A percentile compares a stretch with the other conserved stretches of the same genome.
phyloP scores from a whole-genome alignment of 2,329 filamentous ascomycete genomes.

The Pyrenochaeta sp. region DNA sequence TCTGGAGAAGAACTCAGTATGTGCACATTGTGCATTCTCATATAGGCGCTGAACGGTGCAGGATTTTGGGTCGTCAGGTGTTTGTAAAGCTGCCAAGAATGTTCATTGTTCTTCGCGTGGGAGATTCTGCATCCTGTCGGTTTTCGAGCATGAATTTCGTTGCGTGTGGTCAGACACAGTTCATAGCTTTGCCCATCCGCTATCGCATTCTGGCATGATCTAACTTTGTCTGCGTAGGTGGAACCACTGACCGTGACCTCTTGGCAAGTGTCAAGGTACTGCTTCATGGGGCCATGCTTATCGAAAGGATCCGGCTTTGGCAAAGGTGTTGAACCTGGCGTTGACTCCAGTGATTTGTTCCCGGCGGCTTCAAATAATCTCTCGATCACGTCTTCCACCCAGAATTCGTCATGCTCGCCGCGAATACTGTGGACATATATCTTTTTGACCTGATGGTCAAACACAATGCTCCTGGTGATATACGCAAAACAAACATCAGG shows the following conservation, averaged over 20 bases:
- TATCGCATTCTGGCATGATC: constrained; percentile 73
- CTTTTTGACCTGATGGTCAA: constrained; percentile 72
- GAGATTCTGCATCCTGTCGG: constrained; percentile 31
- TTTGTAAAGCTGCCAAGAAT: constrained; percentile 74
- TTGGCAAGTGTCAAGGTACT: constrained; percentile 35
- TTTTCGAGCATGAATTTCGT: constrained; percentile 60
- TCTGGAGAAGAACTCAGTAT: constrained; percentile 87
- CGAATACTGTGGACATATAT: constrained; percentile 74
- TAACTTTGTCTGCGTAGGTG: constrained; percentile 71
- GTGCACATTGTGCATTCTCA: constrained; percentile 69
- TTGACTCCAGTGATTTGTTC: constrained; percentile 37
- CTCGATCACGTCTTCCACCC: constrained; percentile 54
- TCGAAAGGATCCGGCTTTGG: constrained; percentile 42
- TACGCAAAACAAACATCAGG: constrained; percentile 80
- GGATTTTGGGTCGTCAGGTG: constrained; percentile 75
- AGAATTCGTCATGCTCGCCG: constrained; percentile 49
- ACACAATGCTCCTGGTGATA: constrained; percentile 77
- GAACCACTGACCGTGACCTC: constrained; percentile 15
- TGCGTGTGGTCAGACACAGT: constrained; percentile 81
- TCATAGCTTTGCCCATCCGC: constrained; percentile 84
- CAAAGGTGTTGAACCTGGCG: constrained; percentile 34
- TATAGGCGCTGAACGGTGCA: constrained; percentile 83
- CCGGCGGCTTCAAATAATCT: constrained; percentile 39
- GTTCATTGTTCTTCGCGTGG: constrained; percentile 42
- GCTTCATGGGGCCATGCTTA: constrained; percentile 30